Percentiles rank a stretch among this genome's conserved stretches.
These are phyloP conservation scores for Malassezia equina DNA, from an alignment of 1,284 basidiomycete species.

Conservation along the genomic window DNA sequence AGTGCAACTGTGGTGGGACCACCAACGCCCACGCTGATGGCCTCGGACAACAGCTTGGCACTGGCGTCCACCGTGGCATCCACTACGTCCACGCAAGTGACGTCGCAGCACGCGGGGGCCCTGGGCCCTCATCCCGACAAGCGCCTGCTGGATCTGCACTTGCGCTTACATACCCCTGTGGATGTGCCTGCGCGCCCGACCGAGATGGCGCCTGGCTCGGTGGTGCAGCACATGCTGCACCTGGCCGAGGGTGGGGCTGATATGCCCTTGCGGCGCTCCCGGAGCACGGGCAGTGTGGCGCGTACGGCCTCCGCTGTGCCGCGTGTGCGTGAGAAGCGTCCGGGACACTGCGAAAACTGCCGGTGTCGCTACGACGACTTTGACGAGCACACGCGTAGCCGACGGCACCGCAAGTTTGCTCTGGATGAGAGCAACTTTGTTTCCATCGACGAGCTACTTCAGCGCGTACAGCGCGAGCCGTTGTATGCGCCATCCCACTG, in stretches of 20 bases:
- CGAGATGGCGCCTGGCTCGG: conserved; percentile 19
- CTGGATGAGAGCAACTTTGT: conserved; percentile 67
- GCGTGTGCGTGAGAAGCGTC: conserved; percentile 61
- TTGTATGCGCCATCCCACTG: not conserved
- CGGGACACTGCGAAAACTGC: conserved; percentile 98
- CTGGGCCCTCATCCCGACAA: conserved; percentile 21
- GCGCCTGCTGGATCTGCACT: conserved; percentile 31
- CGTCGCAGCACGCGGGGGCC: conserved; percentile 19
- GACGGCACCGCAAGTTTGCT: conserved; percentile 78
- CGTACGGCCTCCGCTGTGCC: conserved; percentile 1
- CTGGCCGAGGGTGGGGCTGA: conserved; percentile 17
- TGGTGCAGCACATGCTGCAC: conserved; percentile 36
- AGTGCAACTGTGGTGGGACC: conserved; percentile 13
- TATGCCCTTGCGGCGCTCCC: conserved; percentile 4
- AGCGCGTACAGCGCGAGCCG: conserved; percentile 54
- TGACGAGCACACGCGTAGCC: conserved; percentile 68
- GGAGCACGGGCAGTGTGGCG: conserved; percentile 22
- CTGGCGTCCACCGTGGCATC: conserved; percentile 80
- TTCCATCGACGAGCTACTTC: conserved; percentile 69
- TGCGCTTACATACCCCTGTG: conserved; percentile 29
- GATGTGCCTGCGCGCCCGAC: conserved; percentile 9
- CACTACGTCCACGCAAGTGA: conserved; percentile 58
- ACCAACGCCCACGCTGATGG: conserved; percentile 31
- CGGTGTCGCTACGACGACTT: conserved; percentile 82
- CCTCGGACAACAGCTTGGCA: conserved; percentile 65